These are phyloP conservation scores for Leccinum sublutescens DNA, from an alignment of 768 basidiomycete genomes.

Conservation along the genomic window DNA sequence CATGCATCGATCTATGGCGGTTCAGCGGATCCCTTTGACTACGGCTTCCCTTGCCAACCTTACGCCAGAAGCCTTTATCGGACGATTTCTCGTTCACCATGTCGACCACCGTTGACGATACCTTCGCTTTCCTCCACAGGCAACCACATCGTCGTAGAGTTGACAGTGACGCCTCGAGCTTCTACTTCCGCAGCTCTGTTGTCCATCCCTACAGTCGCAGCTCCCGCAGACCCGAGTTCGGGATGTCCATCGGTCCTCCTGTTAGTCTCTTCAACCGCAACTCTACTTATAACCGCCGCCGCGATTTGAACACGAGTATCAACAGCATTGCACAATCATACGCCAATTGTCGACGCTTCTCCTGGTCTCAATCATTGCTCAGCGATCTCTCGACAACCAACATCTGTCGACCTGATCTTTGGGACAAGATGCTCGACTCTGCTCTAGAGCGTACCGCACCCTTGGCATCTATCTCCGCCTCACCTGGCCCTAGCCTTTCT, in stretches of 20 bases:
- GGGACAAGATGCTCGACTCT: no score
- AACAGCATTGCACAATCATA: no score
- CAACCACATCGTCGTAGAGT: conserved; percentile 50
- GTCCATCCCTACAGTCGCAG: conserved; percentile 41
- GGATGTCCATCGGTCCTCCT: conserved; percentile 61
- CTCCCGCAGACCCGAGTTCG: conserved; percentile 64
- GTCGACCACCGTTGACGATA: conserved; percentile 60
- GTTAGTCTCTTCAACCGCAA: conserved; percentile 72
- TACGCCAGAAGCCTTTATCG: conserved; percentile 53
- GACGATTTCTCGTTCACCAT: conserved; percentile 59
- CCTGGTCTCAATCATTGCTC: no score
- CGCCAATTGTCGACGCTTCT: no score
- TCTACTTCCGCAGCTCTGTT: conserved; percentile 53
- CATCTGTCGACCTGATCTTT: no score
- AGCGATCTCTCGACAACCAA: no score
- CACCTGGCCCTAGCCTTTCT: no score
- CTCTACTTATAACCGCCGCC: conserved; percentile 49
- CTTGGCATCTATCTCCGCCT: no score
- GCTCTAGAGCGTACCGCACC: no score
- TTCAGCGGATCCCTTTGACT: conserved; percentile 71
- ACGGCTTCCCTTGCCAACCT: conserved; percentile 47
- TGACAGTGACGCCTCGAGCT: conserved; percentile 76
- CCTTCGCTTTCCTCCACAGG: conserved; percentile 59
- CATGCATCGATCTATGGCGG: conserved; percentile 36
- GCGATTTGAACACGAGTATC: conserved; percentile 57